Base-by-base conservation (phyloP, 768 basidiomycete genomes). In the Trametes elegans region DNA sequence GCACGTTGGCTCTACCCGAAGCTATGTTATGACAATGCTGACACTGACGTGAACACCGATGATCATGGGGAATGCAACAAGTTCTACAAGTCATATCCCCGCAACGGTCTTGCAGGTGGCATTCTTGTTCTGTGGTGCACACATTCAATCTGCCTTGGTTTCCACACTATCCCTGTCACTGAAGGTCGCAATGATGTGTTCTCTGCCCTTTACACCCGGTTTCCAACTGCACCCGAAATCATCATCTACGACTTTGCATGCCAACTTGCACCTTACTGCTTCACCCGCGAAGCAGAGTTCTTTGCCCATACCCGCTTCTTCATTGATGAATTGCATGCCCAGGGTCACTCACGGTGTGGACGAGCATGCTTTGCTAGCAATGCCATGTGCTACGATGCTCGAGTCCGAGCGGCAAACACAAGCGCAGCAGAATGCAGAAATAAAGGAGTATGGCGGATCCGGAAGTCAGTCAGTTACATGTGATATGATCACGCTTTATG, bases 181-280 rank as follows among this genome's bases (percentile, higher is more conserved):
- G 74, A 75, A 56, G 73, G 74, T 3, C 39, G 69, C 1, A 74
- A 76, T 51, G 70, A 75, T 58, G 71, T 74, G 0, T 76, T 76
- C 51, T 73, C 69, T 2, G 73, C 75, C 1, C 59, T 75, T 1
- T 59, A 72, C 13, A 75, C 73, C 1, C 59, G 60, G 1, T 74
- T 68, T 67, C 38, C 57, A 10, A 64, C 27, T 18, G 64, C 71
- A 0, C 72, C 70, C 8, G 57, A 64, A 23, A 39, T 56, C 5
- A 51, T 73, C 4, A 55, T 73, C 11, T 71, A 72, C 43, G 69
- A 71, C 53, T 71, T 70, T 48, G 69, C 70, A 2, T 72, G 70
- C 58, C 64, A 60, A 6, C 48, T 72, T 1, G 69, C 65, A 3
- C 68, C 72, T 6, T 73, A 73, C 45, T 72, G 66, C 57, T 63